Percentiles rank a stretch among this genome's conserved stretches.
These are phyloP conservation scores for Leptographium procerum DNA, from an alignment of 2,329 filamentous ascomycete genomes.

Conservation along the genomic window DNA sequence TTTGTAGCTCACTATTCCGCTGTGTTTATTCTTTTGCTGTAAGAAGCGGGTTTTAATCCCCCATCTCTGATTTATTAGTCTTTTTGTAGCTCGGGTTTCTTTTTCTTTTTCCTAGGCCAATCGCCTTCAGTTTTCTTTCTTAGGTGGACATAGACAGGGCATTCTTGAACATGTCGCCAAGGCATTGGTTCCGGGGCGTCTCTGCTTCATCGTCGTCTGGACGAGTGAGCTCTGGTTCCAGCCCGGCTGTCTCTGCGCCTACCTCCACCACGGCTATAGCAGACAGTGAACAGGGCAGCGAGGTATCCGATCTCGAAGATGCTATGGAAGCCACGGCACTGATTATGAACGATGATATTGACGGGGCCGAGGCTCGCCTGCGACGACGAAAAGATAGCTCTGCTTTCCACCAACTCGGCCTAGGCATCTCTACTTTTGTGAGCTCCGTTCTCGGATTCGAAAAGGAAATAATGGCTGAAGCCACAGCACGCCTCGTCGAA, in stretches of 20 bases:
- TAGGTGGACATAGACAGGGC: neutral
- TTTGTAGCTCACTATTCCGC: neutral
- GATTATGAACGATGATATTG: slow-evolving; percentile 85
- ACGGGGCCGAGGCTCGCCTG: slow-evolving; percentile 65
- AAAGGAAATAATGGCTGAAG: slow-evolving; percentile 80
- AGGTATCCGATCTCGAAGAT: slow-evolving; percentile 44
- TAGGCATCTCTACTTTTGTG: slow-evolving; percentile 74
- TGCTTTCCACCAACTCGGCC: slow-evolving; percentile 78
- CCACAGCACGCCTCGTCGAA: slow-evolving; percentile 57
- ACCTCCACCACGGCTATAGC: slow-evolving; percentile 10
- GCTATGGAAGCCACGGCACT: slow-evolving; percentile 54
- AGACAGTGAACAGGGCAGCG: slow-evolving; percentile 20
- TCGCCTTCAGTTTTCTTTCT: neutral
- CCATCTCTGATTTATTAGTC: neutral
- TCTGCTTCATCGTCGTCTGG: slow-evolving; percentile 9
- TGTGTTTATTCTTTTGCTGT: neutral
- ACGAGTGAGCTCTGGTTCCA: slow-evolving; percentile 22
- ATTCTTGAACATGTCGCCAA: slow-evolving; percentile 22
- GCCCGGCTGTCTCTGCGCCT: slow-evolving; percentile 18
- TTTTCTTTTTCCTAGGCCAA: neutral
- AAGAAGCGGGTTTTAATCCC: neutral
- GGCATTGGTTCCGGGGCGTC: slow-evolving; percentile 39
- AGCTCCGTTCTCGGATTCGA: slow-evolving; percentile 82
- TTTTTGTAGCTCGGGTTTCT: neutral
- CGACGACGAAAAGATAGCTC: slow-evolving; percentile 62